Percentiles rank a stretch among this genome's conserved stretches.
Evolutionary conservation across 371 early-diverging fungal species (phyloP).

Genomic region (Zychaea mexicana): DNA sequence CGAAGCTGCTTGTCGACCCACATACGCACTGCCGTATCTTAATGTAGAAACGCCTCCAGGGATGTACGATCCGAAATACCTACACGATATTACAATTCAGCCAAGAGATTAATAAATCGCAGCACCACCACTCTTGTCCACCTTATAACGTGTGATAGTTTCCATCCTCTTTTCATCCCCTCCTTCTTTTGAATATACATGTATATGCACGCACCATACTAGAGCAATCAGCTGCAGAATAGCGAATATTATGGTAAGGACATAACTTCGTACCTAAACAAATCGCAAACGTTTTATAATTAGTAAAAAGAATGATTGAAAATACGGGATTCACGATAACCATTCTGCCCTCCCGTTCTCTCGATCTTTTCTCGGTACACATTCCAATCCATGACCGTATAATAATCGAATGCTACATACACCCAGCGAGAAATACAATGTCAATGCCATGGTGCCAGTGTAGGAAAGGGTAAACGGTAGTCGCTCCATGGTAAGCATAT

Average conservation of each 20-base stretch:
- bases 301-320: not conserved
- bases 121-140: not conserved
- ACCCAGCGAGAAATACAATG: constrained; percentile 59
- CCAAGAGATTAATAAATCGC: not conserved
- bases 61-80: constrained; percentile 57
- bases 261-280: constrained; percentile 43
- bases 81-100: not conserved
- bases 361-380: too few species aligned
- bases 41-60: constrained; percentile 55
- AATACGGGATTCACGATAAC: too few species aligned
- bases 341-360: too few species aligned
- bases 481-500: constrained; percentile 61
- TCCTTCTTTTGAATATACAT: too few species aligned
- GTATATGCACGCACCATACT: constrained; percentile 41
- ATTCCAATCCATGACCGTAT: not conserved
- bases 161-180: not conserved
- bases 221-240: constrained; percentile 64
- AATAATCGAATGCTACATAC: constrained; percentile 35
- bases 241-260: constrained; percentile 59
- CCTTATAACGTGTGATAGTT: not conserved
- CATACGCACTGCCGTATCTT: constrained; percentile 46
- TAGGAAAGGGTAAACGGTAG: constrained; percentile 62
- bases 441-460: constrained; percentile 62
- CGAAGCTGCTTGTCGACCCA: constrained; percentile 51
- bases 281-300: not conserved